Percentiles rank a stretch among this genome's conserved stretches.
These are phyloP conservation scores for Pichia nanzhaoensis DNA, from an alignment of 805 yeast genomes.

Conservation along the genomic window DNA sequence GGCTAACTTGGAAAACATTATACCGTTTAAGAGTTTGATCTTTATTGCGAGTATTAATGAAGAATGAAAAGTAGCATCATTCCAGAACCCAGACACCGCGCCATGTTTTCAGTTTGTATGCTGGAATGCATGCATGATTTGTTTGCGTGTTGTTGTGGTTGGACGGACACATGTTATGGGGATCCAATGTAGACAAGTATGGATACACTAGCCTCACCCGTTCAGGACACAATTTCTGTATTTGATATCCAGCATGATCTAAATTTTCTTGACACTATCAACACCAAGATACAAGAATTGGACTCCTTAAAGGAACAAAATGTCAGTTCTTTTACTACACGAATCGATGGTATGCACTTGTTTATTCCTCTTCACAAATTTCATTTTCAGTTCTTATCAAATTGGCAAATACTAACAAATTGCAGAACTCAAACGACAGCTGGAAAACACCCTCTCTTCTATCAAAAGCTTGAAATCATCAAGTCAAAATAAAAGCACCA, in stretches of 20 bases:
- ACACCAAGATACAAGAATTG: conserved; percentile 1
- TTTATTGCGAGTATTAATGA: no score
- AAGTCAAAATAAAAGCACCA: conserved; percentile 16
- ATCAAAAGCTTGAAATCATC: conserved; percentile 3
- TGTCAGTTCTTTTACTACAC: not conserved
- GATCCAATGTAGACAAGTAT: no score
- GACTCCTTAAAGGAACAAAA: conserved; percentile 1
- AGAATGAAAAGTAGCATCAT: no score
- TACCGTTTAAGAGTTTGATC: no score
- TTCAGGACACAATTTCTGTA: conserved; percentile 3
- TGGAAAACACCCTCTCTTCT: conserved; percentile 7
- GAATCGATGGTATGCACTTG: conserved; percentile 2
- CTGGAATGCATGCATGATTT: no score
- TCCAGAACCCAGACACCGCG: no score
- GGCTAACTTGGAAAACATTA: no score
- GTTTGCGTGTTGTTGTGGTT: no score
- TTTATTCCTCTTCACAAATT: not conserved
- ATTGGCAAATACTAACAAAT: no score
- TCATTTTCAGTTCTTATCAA: no score
- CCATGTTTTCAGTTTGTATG: no score
- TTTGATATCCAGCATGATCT: conserved; percentile 4
- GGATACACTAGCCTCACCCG: conserved; percentile 2
- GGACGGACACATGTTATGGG: no score
- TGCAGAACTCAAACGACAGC: conserved; percentile 7
- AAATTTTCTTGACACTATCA: not conserved